phyloP scores from a whole-genome alignment of 192 early-diverging fungal genomes.

The Spizellomyces sp. region DNA sequence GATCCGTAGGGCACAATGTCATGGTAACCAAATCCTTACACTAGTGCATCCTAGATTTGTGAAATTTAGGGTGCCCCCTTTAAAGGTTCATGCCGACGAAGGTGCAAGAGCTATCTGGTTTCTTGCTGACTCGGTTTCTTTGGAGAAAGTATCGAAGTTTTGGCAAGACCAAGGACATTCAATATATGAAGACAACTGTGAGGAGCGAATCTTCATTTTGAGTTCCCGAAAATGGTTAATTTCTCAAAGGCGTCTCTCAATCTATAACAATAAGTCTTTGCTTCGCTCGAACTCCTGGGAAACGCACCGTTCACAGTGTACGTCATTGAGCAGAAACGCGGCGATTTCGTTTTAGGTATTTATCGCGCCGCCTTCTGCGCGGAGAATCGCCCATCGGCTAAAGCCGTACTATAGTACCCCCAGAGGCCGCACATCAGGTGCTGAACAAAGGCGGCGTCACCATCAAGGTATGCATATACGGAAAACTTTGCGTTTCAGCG shows the following conservation, averaged over 20 bases:
- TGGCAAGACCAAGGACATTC: slow-evolving; percentile 18
- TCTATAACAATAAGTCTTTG: not conserved
- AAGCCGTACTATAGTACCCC: slow-evolving; percentile 17
- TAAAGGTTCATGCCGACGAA: slow-evolving; percentile 11
- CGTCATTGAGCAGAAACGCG: slow-evolving; percentile 32
- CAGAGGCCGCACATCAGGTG: slow-evolving; percentile 38
- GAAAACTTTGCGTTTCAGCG: not conserved
- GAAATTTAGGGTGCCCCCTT: no score
- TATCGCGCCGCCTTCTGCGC: no score
- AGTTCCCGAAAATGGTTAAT: no score
- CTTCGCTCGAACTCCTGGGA: slow-evolving; percentile 16
- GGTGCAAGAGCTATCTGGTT: slow-evolving; percentile 35
- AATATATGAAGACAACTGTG: slow-evolving; percentile 20
- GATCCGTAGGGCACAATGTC: slow-evolving; percentile 39
- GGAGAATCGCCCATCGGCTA: no score
- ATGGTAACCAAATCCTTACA: slow-evolving; percentile 10
- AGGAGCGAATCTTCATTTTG: no score
- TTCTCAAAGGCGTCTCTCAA: no score
- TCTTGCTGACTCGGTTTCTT: slow-evolving; percentile 14
- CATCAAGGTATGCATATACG: slow-evolving; percentile 4
- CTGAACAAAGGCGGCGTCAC: slow-evolving; percentile 32
- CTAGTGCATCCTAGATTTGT: no score
- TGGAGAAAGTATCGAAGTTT: slow-evolving; percentile 9
- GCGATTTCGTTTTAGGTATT: slow-evolving; percentile 29
- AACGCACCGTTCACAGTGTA: slow-evolving; percentile 35